Evolutionary conservation across 306 rosid genomes (phyloP).

Genomic region (Leucaena leucocephala): DNA sequence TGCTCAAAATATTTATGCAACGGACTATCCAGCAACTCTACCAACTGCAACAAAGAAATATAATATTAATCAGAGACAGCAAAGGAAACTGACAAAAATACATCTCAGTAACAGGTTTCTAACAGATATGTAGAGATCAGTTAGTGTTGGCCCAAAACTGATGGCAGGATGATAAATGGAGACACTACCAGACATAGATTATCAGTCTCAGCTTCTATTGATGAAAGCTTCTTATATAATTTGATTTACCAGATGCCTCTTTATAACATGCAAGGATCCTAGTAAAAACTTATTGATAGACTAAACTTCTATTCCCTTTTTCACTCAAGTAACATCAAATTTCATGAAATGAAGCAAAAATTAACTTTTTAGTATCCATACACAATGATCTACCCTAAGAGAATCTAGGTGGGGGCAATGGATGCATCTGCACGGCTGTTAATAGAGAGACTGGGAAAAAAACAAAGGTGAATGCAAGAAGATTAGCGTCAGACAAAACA

Average conservation of each 20-base stretch:
- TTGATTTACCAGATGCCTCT: background rate
- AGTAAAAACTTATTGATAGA: no score
- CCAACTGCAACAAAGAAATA: slow-evolving; percentile 68
- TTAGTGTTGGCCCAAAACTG: slow-evolving; percentile 18
- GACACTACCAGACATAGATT: slow-evolving; percentile 8
- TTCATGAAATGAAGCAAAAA: slow-evolving; percentile 15
- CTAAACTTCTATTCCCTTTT: background rate
- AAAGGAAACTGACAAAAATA: slow-evolving; percentile 26
- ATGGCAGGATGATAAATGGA: slow-evolving; percentile 18
- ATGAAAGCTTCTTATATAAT: slow-evolving; percentile 1
- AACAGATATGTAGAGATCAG: slow-evolving; percentile 13
- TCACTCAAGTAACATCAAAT: background rate
- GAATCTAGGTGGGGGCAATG: slow-evolving; percentile 5
- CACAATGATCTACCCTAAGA: background rate
- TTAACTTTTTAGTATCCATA: background rate
- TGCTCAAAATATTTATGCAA: slow-evolving; percentile 87
- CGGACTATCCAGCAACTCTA: slow-evolving; percentile 83
- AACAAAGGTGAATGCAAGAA: slow-evolving; percentile 11
- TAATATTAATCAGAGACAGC: slow-evolving; percentile 30
- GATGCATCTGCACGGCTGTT: slow-evolving; percentile 12
- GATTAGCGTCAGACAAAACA: slow-evolving; percentile 18
- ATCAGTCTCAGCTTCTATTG: slow-evolving; percentile 4
- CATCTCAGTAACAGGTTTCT: slow-evolving; percentile 22
- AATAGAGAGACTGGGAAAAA: slow-evolving; percentile 16
- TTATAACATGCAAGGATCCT: slow-evolving; percentile 2